Evolutionary conservation across 1,284 basidiomycete genomes (phyloP).

Genomic region (Meripilus lineatus): DNA sequence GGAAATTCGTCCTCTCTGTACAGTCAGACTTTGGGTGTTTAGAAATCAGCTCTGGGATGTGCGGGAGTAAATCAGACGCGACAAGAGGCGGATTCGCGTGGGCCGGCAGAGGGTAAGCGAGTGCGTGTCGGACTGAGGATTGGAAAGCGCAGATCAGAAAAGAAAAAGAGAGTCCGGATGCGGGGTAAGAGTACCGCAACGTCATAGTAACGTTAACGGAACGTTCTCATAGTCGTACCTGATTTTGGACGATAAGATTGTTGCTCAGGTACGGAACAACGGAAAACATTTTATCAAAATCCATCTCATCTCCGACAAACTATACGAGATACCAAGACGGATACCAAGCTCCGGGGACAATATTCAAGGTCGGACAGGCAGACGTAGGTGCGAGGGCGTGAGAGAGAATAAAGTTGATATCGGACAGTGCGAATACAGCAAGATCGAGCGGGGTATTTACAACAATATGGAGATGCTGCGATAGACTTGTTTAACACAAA

Average conservation of each 20-base stretch:
- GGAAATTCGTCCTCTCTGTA: no score
- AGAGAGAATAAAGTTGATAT: slow-evolving; percentile 1
- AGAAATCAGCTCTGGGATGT: no score
- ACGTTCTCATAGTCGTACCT: slow-evolving; percentile 4
- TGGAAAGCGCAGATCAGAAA: slow-evolving; percentile 5
- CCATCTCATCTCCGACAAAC: neutral
- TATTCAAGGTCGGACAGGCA: neutral
- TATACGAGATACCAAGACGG: neutral
- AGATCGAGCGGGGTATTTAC: slow-evolving; percentile 8
- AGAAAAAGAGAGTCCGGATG: neutral
- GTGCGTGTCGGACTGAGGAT: neutral
- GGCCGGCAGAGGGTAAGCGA: neutral
- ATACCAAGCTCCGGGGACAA: slow-evolving; percentile 1
- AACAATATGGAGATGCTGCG: slow-evolving; percentile 4
- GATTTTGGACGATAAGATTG: slow-evolving; percentile 9
- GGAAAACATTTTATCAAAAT: neutral
- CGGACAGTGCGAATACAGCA: slow-evolving; percentile 3
- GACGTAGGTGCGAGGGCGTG: no score
- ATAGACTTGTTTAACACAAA: neutral
- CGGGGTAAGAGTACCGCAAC: slow-evolving; percentile 3
- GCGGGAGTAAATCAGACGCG: no score
- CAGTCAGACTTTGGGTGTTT: no score
- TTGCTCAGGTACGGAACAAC: neutral
- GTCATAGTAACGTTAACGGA: slow-evolving; percentile 1
- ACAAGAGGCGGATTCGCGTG: no score